Evolutionary conservation across 2,329 filamentous ascomycete species (phyloP), one percentile per base, ranked within the genome.

Genomic region (Xylariaceae sp.): DNA sequence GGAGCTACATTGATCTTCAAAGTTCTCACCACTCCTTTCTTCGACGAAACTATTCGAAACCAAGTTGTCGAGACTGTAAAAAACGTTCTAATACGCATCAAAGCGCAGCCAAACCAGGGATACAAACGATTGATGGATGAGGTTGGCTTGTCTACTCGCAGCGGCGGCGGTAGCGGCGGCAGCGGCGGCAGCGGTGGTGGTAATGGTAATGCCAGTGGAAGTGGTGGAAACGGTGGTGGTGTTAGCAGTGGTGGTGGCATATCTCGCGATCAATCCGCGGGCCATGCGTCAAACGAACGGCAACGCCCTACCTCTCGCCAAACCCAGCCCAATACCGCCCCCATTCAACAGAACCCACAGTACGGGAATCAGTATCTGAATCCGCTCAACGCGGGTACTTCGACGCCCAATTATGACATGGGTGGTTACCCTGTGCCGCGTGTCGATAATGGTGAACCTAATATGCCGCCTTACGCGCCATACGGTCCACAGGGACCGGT

Each of bases 91-190:
- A 74, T 92, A 35, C 87, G 88, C 65, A 86, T 97, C 72, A 96
- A 96, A 75, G 92, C 91, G 4, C 89, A 95, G 66, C 90, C 94
- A 12, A 88, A 86, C 59, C 94, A 97, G 73, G 94, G 94, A 50
- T 99, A 99, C 76, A 99, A 97, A 79, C 87, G 94, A 51, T 76
- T 99, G 57, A 99, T 99, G 94, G 94, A 99, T 66, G 94, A 99
- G 70, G 94, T 99, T 63, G 91, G 92, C 57, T 75, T 99, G 39
- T 95, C 92, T 4, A 87, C 84, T 31, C 75, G 84, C 43, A 81
- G 71, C 34, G 70, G 72, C 37, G 70, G 73, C 8, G 73, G 73
- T 27, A 69, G 72, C 2, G 49, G 51, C 9, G 40, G 55, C 27
- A 51, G 48, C 9, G 47, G 52, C 7, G 41, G 47, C 6, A 52